Base-by-base conservation (phyloP, 176 grass and related monocot species). In the Echinochloa phyllopogon region DNA sequence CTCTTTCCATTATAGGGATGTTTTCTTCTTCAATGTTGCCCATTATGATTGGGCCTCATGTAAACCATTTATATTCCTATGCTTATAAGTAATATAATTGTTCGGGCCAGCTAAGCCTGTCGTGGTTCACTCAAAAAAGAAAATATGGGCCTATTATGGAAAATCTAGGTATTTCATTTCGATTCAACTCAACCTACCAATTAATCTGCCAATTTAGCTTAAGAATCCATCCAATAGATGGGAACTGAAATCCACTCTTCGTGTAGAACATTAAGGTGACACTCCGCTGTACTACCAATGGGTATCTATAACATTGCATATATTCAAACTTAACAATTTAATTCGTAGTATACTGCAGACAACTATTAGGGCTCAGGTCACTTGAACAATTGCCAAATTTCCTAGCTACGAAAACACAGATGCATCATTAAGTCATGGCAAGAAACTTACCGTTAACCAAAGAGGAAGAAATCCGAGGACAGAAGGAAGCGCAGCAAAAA, bases 381-480 rank as follows among this genome's bases (percentile, higher is more conserved):
- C 12, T 40, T 14, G n/a, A 55, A 24, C 10, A 78, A 4, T 53
- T 48, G 10, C 58, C 2, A 8, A 61, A 52, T 69, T 67, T 76
- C 17, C 72, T 66, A 21, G 18, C 10, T 41, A 27, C 38, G 23
- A 6, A 49, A 64, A 24, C 43, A 20, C 47, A 51, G 2, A 13
- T 21, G 25, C 47, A 74, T 49, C 62, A 53, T 81, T 55, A 75
- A 69, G 39, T 33, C 56, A 82, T 56, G 44, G 52, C 9, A 87
- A 76, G 42, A 38, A 53, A 84, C 89, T 76, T 88, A 98, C 96
- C 47, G 96, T 98, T 77, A 98, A 84, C 96, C 96, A 98, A 83
- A 98, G 96, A 75, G 96, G 96, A 93, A 98, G 91, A 90, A 94
- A 98, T 72, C 96, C 96, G 13, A 98, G 78, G 14, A 98, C 96